phyloP scores from a whole-genome alignment of 2,329 filamentous ascomycete genomes.

The Nothophoma quercina region DNA sequence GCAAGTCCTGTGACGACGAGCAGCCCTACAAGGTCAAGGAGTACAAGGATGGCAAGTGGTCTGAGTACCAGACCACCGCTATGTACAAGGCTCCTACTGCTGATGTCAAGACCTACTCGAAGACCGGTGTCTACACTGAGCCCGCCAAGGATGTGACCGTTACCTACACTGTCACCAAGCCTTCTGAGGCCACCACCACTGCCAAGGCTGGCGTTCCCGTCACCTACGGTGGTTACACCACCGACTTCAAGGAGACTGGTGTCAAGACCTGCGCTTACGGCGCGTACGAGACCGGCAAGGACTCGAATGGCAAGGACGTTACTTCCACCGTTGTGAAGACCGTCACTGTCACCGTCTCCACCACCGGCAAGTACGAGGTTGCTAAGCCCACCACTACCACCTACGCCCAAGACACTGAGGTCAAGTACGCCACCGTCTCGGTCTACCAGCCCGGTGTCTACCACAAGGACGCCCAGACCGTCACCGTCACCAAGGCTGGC shows the following conservation, averaged over 20 bases:
- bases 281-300: slow-evolving; percentile 32
- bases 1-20: slow-evolving; percentile 27
- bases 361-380: slow-evolving; percentile 41
- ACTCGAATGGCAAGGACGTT: slow-evolving; percentile 15
- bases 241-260: slow-evolving; percentile 31
- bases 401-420: slow-evolving; percentile 34
- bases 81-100: slow-evolving; percentile 38
- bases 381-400: slow-evolving; percentile 44
- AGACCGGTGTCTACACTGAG: slow-evolving; percentile 41
- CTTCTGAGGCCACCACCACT: slow-evolving; percentile 33
- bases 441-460: slow-evolving; percentile 38
- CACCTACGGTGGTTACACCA: slow-evolving; percentile 38
- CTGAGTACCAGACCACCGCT: slow-evolving; percentile 29
- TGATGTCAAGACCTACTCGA: slow-evolving; percentile 36
- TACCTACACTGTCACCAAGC: slow-evolving; percentile 26
- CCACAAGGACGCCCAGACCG: slow-evolving; percentile 36
- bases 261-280: slow-evolving; percentile 36
- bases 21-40: slow-evolving; percentile 41
- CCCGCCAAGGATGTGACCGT: slow-evolving; percentile 37
- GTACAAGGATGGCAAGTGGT: slow-evolving; percentile 43
- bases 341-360: slow-evolving; percentile 31
- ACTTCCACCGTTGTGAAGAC: slow-evolving; percentile 38
- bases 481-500: slow-evolving; percentile 43
- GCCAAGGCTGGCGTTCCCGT: slow-evolving; percentile 30
- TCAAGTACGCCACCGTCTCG: slow-evolving; percentile 36